phyloP scores from a whole-genome alignment of 352 stramenopile species.

The Nothophytophthora sp. region DNA sequence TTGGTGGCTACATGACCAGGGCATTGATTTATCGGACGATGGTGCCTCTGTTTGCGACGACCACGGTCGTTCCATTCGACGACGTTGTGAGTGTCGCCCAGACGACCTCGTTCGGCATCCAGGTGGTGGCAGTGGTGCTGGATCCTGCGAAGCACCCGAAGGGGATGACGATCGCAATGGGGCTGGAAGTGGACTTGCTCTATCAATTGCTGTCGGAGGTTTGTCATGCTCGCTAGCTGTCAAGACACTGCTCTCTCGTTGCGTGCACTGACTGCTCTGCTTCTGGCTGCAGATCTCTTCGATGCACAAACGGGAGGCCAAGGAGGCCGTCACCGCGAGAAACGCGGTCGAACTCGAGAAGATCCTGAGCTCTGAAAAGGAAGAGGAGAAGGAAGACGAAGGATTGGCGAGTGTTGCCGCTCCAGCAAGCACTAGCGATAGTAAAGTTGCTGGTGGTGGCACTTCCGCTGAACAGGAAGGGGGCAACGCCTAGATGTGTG shows the following conservation, averaged over 20 bases:
- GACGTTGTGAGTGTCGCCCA: conserved; percentile 55
- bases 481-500: too few species aligned
- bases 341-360: conserved; percentile 49
- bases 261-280: neutral
- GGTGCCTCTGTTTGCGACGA: conserved; percentile 74
- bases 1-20: conserved; percentile 17
- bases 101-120: conserved; percentile 68
- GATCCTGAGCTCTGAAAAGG: conserved; percentile 55
- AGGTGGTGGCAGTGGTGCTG: conserved; percentile 56
- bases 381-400: conserved; percentile 61
- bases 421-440: conserved; percentile 6
- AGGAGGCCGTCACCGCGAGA: conserved; percentile 9
- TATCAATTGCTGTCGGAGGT: conserved; percentile 74
- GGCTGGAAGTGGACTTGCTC: conserved; percentile 73
- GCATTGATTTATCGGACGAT: conserved; percentile 73
- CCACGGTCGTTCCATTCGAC: conserved; percentile 58
- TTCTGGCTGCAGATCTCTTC: conserved; percentile 39
- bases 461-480: conserved; percentile 1
- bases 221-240: too few species aligned
- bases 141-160: conserved; percentile 43
- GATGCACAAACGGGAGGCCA: conserved; percentile 50
- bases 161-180: conserved; percentile 72
- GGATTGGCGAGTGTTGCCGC: conserved; percentile 1
- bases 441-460: neutral
- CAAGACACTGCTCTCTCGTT: neutral